Conservation (phyloP, 2,329 filamentous ascomycete species). For the Aciculosporium take region DNA sequence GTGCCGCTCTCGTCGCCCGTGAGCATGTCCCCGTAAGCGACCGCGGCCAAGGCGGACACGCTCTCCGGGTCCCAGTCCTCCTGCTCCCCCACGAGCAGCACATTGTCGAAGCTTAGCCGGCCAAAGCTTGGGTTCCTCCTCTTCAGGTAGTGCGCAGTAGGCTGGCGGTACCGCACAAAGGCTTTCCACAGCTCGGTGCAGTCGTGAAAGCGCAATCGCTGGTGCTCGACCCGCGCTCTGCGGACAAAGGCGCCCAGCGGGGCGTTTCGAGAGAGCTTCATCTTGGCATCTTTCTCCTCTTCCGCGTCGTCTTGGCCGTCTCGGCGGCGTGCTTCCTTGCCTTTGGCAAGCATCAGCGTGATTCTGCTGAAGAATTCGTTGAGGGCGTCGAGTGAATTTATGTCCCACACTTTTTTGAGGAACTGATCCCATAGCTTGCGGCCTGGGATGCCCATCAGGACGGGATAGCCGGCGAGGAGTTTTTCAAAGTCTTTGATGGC, state of each 20-base stretch:
- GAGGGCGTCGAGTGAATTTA: conserved; percentile 71
- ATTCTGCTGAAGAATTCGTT: conserved; percentile 58
- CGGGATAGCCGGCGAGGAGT: conserved; percentile 37
- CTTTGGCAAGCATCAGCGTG: conserved; percentile 42
- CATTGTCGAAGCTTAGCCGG: conserved; percentile 41
- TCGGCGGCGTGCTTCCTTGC: conserved; percentile 43
- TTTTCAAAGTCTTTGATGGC: conserved; percentile 45
- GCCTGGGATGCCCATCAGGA: conserved; percentile 49
- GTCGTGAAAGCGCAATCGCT: conserved; percentile 66
- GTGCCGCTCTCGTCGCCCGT: conserved; percentile 25
- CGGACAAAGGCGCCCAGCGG: conserved; percentile 73
- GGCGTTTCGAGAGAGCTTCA: conserved; percentile 56
- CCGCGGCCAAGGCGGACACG: conserved; percentile 29
- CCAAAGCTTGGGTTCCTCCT: conserved; percentile 46
- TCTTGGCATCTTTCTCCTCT: conserved; percentile 29
- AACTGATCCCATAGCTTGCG: conserved; percentile 80
- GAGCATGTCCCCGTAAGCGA: conserved; percentile 39
- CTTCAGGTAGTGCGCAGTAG: conserved; percentile 53
- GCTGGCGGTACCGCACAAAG: conserved; percentile 68
- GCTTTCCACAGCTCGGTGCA: conserved; percentile 65
- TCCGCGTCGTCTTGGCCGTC: conserved; percentile 32
- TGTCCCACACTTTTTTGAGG: conserved; percentile 65
- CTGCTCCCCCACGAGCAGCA: conserved; percentile 34
- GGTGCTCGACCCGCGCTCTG: conserved; percentile 64
- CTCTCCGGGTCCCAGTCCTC: conserved; percentile 34